These are phyloP conservation scores for Carallia pectinifolia DNA, from an alignment of 345 rosid species.

Conservation along the genomic window DNA sequence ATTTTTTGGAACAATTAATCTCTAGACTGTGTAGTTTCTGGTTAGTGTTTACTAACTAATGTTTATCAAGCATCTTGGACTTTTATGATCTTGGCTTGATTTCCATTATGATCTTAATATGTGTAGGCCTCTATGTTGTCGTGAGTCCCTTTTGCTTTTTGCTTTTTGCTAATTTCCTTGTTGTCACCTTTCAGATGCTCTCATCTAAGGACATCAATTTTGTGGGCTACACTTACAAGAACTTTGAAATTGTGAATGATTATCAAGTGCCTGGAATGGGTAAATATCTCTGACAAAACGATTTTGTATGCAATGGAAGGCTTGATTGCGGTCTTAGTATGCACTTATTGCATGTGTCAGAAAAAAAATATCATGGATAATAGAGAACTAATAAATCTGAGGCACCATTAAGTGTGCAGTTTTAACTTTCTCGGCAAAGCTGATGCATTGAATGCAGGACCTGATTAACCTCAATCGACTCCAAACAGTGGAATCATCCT, in stretches of 20 bases:
- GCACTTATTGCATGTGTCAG: background rate
- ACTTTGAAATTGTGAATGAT: conserved; percentile 78
- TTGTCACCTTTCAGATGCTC: conserved; percentile 53
- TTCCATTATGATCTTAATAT: background rate
- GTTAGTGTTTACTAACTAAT: background rate
- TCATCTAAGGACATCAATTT: conserved; percentile 79
- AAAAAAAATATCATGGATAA: background rate
- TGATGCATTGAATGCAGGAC: no score
- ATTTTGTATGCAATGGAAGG: background rate
- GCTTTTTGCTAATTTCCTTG: background rate
- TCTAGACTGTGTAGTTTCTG: background rate
- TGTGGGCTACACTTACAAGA: conserved; percentile 81
- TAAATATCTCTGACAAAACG: conserved; percentile 22
- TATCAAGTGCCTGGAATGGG: conserved; percentile 86
- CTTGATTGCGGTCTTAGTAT: conserved; percentile 1
- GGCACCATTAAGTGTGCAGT: background rate
- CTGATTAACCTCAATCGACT: no score
- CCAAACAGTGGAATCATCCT: background rate
- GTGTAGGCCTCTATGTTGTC: background rate
- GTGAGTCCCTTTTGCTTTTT: background rate
- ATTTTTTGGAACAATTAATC: background rate
- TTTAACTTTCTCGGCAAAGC: no score
- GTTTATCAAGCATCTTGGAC: background rate
- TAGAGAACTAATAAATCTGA: background rate
- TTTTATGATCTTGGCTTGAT: no score